Evolutionary conservation across 768 basidiomycete species (phyloP).

Genomic region (Mycena olivaceomarginata): DNA sequence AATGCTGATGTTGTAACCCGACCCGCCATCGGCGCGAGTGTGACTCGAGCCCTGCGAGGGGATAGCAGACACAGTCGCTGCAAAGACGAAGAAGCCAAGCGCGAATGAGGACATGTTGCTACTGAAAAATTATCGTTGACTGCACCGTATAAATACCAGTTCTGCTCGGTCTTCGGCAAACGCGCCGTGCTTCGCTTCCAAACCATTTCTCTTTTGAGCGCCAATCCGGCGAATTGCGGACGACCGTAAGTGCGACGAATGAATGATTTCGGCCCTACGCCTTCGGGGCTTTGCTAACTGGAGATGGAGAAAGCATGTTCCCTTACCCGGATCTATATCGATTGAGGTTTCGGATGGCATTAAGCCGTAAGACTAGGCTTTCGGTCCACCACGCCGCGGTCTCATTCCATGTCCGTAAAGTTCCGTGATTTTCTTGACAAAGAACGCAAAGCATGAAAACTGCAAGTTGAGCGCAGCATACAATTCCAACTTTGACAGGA

Average conservation of each 20-base stretch:
- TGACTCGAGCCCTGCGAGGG: neutral
- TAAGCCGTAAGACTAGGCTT: conserved; percentile 11
- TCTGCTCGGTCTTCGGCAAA: conserved; percentile 3
- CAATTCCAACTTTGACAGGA: conserved; percentile 2
- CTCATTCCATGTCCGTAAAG: conserved; percentile 4
- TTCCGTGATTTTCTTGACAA: conserved; percentile 11
- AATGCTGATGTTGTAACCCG: conserved; percentile 8
- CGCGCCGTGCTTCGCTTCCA: neutral
- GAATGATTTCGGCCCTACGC: neutral
- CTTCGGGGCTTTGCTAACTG: conserved; percentile 10
- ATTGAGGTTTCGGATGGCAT: conserved; percentile 5
- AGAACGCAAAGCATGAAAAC: conserved; percentile 8
- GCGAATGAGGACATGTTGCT: conserved; percentile 13
- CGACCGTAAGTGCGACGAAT: conserved; percentile 1
- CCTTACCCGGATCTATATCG: conserved; percentile 11
- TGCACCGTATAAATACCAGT: conserved; percentile 8
- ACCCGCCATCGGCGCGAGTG: neutral
- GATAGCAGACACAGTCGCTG: conserved; percentile 8
- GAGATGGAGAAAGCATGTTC: conserved; percentile 3
- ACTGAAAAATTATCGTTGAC: neutral
- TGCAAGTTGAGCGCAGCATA: conserved; percentile 2
- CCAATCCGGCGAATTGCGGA: neutral
- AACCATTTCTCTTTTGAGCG: neutral
- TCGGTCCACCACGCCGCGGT: neutral
- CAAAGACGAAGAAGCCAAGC: conserved; percentile 13